These are phyloP conservation scores for Heritiera fomes DNA, from an alignment of 345 rosid species.

Conservation along the genomic window DNA sequence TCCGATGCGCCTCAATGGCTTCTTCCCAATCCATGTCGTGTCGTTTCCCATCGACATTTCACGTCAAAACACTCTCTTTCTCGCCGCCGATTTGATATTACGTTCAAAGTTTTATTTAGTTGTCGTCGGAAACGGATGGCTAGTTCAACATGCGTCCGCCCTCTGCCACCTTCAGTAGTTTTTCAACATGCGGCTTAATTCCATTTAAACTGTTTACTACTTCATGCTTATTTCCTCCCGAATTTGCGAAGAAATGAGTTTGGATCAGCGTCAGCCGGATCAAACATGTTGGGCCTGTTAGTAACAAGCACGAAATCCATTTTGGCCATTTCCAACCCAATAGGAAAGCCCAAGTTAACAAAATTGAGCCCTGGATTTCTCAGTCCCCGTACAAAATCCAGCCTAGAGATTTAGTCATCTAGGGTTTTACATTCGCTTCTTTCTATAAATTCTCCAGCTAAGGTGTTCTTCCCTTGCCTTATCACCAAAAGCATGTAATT, in stretches of 20 bases:
- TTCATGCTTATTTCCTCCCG: no score
- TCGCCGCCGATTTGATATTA: no score
- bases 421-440: neutral
- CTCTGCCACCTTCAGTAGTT: neutral
- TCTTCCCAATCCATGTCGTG: slow-evolving; percentile 92
- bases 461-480: neutral
- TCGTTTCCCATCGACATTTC: slow-evolving; percentile 82
- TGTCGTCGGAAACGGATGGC: neutral
- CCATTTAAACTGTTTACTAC: neutral
- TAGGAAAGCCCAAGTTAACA: neutral
- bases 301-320: neutral
- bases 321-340: neutral
- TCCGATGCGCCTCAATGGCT: slow-evolving; percentile 89
- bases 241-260: no score
- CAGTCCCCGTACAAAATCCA: no score
- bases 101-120: neutral
- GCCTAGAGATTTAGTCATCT: neutral
- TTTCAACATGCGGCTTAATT: neutral
- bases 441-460: neutral
- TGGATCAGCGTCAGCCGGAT: no score
- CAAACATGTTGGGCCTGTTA: neutral
- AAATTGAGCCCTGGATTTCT: neutral
- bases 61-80: neutral
- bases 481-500: neutral
- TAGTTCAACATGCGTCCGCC: neutral